Base-by-base conservation (phyloP, 2,329 filamentous ascomycete genomes). In the Proliferodiscus dingleyae region DNA sequence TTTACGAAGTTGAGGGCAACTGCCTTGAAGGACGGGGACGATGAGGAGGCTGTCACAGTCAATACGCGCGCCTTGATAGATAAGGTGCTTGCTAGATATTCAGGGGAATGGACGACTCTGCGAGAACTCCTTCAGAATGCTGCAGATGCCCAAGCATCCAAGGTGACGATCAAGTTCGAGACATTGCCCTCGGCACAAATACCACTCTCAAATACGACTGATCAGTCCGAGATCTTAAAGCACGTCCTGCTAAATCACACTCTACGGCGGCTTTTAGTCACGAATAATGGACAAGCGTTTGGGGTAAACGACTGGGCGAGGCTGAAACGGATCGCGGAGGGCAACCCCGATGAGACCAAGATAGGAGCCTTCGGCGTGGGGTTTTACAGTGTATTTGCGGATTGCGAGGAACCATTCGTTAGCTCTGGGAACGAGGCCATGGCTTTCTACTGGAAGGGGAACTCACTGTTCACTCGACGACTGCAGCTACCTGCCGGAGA, bases 381-480 rank as follows among this genome's bases (percentile, higher is more conserved):
- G 2, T 98, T 98, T 70, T 98, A 98, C 74, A 95, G 88, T 64
- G 91, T 97, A 30, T 98, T 98, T 65, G 88, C 93, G 51, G 93
- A 98, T 64, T 98, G 91, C 64, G 94, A 98, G 67, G 89, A 96
- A 58, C 93, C 93, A 0, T 97, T 98, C 62, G 87, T 98, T 54
- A 93, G 89, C 55, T 97, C 91, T 1, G 93, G 93, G 1, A 80
- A 77, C 51, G 84, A 95, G 67, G 90, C 89, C 29, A 96, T 98
- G 88, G 91, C 91, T 0, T 98, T 98, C 63, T 98, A 96, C 71
- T 98, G 93, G 94, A 97, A 96, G 66, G 90, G 87, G n/a, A 97
- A 97, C 65, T 88, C 89, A 4, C 76, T 98, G 2, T 97, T 95
- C 64, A 98, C 94, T 19, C 85, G 90, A 58, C 87, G 89, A 56